Evolutionary conservation across 1,139 yeast genomes (phyloP), one percentile per base, ranked within the genome.

Genomic region (Nakaseomyces nivariensis): DNA sequence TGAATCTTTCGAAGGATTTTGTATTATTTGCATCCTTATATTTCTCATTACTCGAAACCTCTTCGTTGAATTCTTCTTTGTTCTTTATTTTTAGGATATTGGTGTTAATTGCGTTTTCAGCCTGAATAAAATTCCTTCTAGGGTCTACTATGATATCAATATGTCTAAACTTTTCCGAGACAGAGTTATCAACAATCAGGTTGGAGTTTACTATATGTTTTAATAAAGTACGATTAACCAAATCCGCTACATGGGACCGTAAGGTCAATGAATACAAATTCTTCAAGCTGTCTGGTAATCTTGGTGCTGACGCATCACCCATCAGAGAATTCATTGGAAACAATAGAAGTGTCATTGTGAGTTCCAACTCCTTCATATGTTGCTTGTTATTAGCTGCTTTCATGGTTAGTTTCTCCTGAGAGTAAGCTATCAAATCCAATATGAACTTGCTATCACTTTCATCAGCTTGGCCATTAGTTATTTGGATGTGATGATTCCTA

Each of bases 331-430:
- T 52, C 50, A 55, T 52, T 56, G 80, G 79, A 57, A 85, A 81
- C 33, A 84, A 68, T 45, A 76, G 52, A 48, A 81, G 69, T 49
- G 88, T 81, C 87, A 84, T 82, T 8, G 87, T 79, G 36, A 81
- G 68, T 59, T 84, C 90, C 54, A 84, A 68, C 56, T 83, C 87
- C 53, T 78, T 76, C 66, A 82, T 69, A 60, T 68, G 81, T 54
- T 61, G 69, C 64, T 61, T 68, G 62, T 64, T 82, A 66, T 67
- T 71, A 44, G 78, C 64, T 25, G 85, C 82, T 64, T 81, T 75
- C 52, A 73, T 73, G 4, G 85, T 75, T 56, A 84, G 65, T 58
- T 81, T 79, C 37, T 75, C 79, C 51, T 82, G 72, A 3, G 84
- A 81, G 67, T 85, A 85, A 13, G 70, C 67, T 24, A 85, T 76